Conservation (phyloP, 805 yeast genomes). For the Barnettozyma botsteinii region DNA sequence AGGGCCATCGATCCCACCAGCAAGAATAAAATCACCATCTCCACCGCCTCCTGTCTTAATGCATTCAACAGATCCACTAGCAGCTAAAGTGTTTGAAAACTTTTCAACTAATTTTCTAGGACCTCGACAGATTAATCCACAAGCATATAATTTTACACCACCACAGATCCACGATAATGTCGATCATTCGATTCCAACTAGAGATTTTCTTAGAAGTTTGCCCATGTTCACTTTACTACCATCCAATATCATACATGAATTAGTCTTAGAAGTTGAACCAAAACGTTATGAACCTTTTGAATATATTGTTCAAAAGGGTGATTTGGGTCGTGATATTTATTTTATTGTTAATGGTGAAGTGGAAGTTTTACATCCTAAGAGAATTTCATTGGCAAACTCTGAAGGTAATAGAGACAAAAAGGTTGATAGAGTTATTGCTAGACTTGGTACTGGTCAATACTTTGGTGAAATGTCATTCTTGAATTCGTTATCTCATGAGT, state of each 20-base stretch:
- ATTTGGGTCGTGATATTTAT: conserved; percentile 56
- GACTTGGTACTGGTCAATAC: conserved; percentile 57
- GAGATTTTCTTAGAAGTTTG: conserved; percentile 51
- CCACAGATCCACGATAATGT: conserved; percentile 34
- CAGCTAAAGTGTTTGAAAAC: neutral
- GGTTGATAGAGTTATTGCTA: conserved; percentile 44
- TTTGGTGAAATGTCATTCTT: conserved; percentile 77
- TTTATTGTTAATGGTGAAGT: conserved; percentile 66
- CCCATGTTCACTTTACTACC: conserved; percentile 58
- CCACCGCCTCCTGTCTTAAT: conserved; percentile 4
- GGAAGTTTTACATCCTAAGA: conserved; percentile 48
- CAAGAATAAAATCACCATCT: conserved; percentile 11
- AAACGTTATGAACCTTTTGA: conserved; percentile 48
- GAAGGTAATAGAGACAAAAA: conserved; percentile 16
- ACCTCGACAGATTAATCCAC: neutral
- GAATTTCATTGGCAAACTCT: conserved; percentile 21
- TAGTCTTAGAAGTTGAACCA: conserved; percentile 62
- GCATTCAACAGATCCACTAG: neutral
- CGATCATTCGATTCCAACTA: conserved; percentile 50
- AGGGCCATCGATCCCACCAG: conserved; percentile 37
- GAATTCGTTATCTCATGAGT: conserved; percentile 33
- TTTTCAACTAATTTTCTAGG: neutral
- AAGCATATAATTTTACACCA: neutral
- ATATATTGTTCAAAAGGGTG: conserved; percentile 54
- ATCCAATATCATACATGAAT: conserved; percentile 50